These are phyloP conservation scores for Agaricus subrufescens DNA, from an alignment of 768 basidiomycete genomes.

Conservation along the genomic window DNA sequence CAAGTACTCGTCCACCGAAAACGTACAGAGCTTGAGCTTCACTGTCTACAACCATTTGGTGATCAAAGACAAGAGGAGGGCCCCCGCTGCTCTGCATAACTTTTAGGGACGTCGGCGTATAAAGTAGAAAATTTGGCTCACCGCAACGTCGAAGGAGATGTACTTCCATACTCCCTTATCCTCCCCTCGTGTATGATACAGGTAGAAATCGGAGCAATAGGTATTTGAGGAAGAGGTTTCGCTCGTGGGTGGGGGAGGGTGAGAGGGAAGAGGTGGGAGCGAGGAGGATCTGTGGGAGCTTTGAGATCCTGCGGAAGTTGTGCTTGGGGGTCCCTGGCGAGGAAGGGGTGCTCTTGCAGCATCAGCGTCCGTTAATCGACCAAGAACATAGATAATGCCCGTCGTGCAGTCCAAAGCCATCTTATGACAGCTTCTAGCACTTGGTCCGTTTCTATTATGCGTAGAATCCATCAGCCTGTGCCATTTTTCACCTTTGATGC, in stretches of 20 bases:
- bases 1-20: constrained; percentile 70
- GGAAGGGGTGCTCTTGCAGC: constrained; percentile 12
- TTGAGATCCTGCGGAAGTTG: not conserved
- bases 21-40: constrained; percentile 70
- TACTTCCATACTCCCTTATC: constrained; percentile 70
- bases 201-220: constrained; percentile 68
- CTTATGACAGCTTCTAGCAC: constrained; percentile 73
- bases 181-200: constrained; percentile 63
- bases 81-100: constrained; percentile 51
- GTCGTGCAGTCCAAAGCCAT: constrained; percentile 76
- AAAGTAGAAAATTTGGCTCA: constrained; percentile 25
- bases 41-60: constrained; percentile 76
- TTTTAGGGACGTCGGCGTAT: not conserved
- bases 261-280: not conserved
- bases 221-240: constrained; percentile 17
- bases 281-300: not conserved
- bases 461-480: constrained; percentile 51
- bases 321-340: not conserved
- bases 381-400: constrained; percentile 69
- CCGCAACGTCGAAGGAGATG: constrained; percentile 62
- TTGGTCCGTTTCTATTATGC: constrained; percentile 60
- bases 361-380: constrained; percentile 58
- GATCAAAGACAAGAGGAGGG: constrained; percentile 72
- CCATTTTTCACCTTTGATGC: constrained; percentile 58
- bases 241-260: constrained; percentile 3